These are phyloP conservation scores for Oryza nivara DNA, from an alignment of 176 grass and related monocot genomes.

Conservation along the genomic window DNA sequence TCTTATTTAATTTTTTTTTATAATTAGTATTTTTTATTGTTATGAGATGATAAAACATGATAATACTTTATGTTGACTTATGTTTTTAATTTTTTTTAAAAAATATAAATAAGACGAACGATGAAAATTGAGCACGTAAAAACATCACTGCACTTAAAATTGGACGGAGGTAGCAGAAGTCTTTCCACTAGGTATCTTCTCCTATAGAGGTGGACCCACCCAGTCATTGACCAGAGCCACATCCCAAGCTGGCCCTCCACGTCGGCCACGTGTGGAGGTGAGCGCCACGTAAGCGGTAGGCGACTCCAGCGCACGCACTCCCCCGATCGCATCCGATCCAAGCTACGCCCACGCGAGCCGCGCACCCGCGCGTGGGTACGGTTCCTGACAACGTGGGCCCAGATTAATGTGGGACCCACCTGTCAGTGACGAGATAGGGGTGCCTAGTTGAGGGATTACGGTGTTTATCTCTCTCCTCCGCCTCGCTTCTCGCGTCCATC, in stretches of 20 bases:
- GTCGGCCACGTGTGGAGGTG: neutral
- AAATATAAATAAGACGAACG: no score
- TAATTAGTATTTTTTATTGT: fast-evolving
- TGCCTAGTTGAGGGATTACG: no score
- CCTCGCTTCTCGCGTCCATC: constrained; percentile 6
- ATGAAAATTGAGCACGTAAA: no score
- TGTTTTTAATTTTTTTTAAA: no score
- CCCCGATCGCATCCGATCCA: neutral
- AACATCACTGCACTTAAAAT: no score
- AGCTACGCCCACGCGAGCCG: constrained; percentile 33
- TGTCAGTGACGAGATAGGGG: neutral
- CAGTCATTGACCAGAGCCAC: neutral
- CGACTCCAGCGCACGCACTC: constrained; percentile 4
- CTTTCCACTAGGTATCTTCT: constrained; percentile 23
- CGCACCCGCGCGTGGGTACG: no score
- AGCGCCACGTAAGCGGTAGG: neutral
- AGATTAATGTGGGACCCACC: fast-evolving
- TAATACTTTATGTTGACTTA: no score
- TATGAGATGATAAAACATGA: no score
- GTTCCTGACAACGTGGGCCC: neutral
- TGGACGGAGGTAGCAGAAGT: no score
- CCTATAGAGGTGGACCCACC: neutral
- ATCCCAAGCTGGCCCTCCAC: constrained; percentile 15
- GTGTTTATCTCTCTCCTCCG: neutral
- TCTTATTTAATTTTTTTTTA: no score